Percentiles rank a stretch among this genome's conserved stretches.
Conservation (phyloP, 1,139 yeast genomes). For the Spencermartinsiella ligniputridi region DNA sequence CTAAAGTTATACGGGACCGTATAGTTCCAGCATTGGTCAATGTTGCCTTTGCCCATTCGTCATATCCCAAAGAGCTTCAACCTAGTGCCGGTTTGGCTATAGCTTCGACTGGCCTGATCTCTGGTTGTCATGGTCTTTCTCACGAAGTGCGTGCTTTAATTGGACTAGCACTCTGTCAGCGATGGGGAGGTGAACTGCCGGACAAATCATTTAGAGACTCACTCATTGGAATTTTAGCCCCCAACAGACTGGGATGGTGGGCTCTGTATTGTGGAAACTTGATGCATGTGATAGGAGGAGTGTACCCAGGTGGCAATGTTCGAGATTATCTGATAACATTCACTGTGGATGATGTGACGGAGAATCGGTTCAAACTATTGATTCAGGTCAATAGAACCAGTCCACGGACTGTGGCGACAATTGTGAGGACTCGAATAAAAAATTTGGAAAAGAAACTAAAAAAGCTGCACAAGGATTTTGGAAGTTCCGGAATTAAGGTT, state of each 20-base stretch:
- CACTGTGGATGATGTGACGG: constrained; percentile 22
- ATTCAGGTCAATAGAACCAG: constrained; percentile 23
- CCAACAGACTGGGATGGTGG: constrained; percentile 48
- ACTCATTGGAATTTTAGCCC: constrained; percentile 35
- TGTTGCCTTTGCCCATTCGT: constrained; percentile 63
- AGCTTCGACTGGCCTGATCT: constrained; percentile 62
- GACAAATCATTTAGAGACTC: constrained; percentile 39
- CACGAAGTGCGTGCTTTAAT: constrained; percentile 61
- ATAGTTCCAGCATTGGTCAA: constrained; percentile 65
- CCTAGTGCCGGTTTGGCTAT: constrained; percentile 65
- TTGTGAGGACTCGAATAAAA: constrained; percentile 25
- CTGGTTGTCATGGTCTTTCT: constrained; percentile 65
- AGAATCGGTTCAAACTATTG: constrained; percentile 24
- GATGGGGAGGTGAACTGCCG: constrained; percentile 76
- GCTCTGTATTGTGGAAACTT: constrained; percentile 60
- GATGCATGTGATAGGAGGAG: constrained; percentile 69
- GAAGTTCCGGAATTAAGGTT: constrained; percentile 17
- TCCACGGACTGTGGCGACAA: constrained; percentile 28
- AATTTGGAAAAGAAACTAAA: constrained; percentile 30
- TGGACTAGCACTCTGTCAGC: constrained; percentile 63
- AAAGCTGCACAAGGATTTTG: constrained; percentile 29
- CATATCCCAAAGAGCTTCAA: constrained; percentile 66
- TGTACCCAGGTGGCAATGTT: constrained; percentile 69
- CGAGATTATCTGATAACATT: constrained; percentile 45
- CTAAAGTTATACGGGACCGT: constrained; percentile 50